phyloP scores from a whole-genome alignment of 306 rosid genomes.

The Dalbergia oliveri region DNA sequence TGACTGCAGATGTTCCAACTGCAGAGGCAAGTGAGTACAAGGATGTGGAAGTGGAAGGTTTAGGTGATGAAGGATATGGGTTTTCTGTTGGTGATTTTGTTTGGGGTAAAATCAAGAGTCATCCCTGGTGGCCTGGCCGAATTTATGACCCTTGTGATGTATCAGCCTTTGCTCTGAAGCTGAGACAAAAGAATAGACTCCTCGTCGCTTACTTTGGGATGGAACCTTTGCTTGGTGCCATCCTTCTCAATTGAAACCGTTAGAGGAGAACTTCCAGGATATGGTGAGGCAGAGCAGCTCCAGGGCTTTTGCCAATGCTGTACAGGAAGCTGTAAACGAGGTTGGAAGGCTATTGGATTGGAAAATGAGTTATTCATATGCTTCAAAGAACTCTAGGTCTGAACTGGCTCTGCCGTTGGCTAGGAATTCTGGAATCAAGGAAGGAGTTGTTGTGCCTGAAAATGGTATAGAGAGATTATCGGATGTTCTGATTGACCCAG shows the following conservation, averaged over 20 bases:
- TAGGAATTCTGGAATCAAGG: slow-evolving; percentile 70
- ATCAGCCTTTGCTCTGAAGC: slow-evolving; percentile 64
- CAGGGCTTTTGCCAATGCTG: slow-evolving; percentile 65
- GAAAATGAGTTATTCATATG: slow-evolving; percentile 54
- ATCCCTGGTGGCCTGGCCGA: slow-evolving; percentile 89
- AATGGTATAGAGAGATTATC: slow-evolving; percentile 57
- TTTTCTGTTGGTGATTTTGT: slow-evolving; percentile 77
- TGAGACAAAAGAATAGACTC: slow-evolving; percentile 54
- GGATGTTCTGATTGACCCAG: slow-evolving; percentile 49
- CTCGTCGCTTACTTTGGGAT: slow-evolving; percentile 87
- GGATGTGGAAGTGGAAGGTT: slow-evolving; percentile 54
- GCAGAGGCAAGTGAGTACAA: slow-evolving; percentile 53
- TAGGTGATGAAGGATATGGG: slow-evolving; percentile 47
- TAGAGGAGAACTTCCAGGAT: slow-evolving; percentile 65
- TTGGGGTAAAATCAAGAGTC: slow-evolving; percentile 83
- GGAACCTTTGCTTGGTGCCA: slow-evolving; percentile 86
- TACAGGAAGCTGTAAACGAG: slow-evolving; percentile 69
- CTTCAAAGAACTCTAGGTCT: slow-evolving; percentile 32
- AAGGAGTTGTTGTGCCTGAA: slow-evolving; percentile 64
- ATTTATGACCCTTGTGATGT: slow-evolving; percentile 70
- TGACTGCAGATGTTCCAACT: slow-evolving; percentile 50
- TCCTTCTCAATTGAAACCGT: slow-evolving; percentile 73
- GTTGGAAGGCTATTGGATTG: slow-evolving; percentile 61
- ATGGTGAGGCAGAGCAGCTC: slow-evolving; percentile 70
- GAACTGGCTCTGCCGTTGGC: slow-evolving; percentile 45